Evolutionary conservation across 2,329 filamentous ascomycete species (phyloP), one percentile per base, ranked within the genome.

Genomic region (Neonectria magnoliae): DNA sequence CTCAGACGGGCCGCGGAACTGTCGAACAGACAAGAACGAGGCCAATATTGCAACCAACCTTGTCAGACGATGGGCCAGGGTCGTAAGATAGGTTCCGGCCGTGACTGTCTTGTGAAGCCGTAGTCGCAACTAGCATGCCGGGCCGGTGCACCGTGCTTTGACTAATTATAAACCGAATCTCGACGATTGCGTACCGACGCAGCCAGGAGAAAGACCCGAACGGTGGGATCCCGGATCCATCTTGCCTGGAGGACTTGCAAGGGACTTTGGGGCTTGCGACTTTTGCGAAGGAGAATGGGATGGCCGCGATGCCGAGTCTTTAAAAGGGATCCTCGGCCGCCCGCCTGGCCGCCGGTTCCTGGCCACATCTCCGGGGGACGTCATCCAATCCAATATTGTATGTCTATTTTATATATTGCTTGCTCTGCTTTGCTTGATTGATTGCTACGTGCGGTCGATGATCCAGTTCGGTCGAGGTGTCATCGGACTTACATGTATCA

Each of bases 81-180:
- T 72, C 68, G 68, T 72, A 61, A 66, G 69, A 68, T 68, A 69
- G 57, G 29, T 45, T n/a, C 55, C 62, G 64, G 52, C 64, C 66
- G 58, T 60, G 62, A 73, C 73, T 38, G 54, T 33, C 6, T 25
- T n/a, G 33, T 22, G 33, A 48, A 42, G 51, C 67, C 62, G 69
- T 64, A 11, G 38, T 42, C 38, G 38, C n/a, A 42, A 42, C 38
- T 42, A 42, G 38, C 38, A 65, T 71, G 62, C 62, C 71, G 71
- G 71, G 68, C 71, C 71, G 71, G 71, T 73, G 71, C 71, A 71
- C 71, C 71, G 69, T 71, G 69, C 71, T 25, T 73, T 69, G 68
- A 71, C 71, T 73, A 73, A 57, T 67, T 70, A 70, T 70, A 70
- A 73, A 62, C 62, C 59, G 60, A 60, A 70, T 55, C 51, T 47